Conservation (phyloP, 2,329 filamentous ascomycete genomes). For the Alternaria solani region DNA sequence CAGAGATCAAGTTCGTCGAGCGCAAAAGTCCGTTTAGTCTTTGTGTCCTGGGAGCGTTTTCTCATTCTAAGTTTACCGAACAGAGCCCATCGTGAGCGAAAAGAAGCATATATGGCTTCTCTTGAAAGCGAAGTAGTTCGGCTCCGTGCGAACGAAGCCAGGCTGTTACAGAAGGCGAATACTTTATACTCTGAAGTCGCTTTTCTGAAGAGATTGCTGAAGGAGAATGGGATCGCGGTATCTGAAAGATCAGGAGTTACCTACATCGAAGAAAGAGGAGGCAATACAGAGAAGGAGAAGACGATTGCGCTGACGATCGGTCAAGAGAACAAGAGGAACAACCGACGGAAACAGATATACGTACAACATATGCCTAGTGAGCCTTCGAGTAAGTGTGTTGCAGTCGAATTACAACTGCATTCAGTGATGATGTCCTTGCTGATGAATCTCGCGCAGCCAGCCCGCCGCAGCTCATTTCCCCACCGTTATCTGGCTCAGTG, state of each 20-base stretch:
- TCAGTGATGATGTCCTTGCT: background rate
- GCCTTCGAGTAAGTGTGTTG: background rate
- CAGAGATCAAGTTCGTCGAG: slow-evolving; percentile 49
- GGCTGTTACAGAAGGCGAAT: slow-evolving; percentile 35
- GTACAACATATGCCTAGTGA: background rate
- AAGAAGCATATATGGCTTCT: slow-evolving; percentile 43
- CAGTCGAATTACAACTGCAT: background rate
- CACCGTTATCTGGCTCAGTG: background rate
- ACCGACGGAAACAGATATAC: slow-evolving; percentile 10
- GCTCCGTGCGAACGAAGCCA: slow-evolving; percentile 43
- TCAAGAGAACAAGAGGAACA: slow-evolving; percentile 3
- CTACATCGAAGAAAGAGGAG: background rate
- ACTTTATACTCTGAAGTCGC: slow-evolving; percentile 34
- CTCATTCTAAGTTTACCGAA: background rate
- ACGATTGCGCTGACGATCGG: background rate
- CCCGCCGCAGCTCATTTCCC: background rate
- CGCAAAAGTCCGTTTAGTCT: slow-evolving; percentile 36
- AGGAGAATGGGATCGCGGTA: slow-evolving; percentile 25
- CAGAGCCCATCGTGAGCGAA: slow-evolving; percentile 46
- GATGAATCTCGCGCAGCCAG: background rate
- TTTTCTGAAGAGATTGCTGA: slow-evolving; percentile 29
- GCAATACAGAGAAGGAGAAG: background rate
- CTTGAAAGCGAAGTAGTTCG: slow-evolving; percentile 41
- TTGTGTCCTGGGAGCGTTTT: background rate
- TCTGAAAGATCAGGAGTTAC: background rate